Evolutionary conservation across 176 grass and related monocot genomes (phyloP), one percentile per base, ranked within the genome.

Genomic region (Panicum miliaceum): DNA sequence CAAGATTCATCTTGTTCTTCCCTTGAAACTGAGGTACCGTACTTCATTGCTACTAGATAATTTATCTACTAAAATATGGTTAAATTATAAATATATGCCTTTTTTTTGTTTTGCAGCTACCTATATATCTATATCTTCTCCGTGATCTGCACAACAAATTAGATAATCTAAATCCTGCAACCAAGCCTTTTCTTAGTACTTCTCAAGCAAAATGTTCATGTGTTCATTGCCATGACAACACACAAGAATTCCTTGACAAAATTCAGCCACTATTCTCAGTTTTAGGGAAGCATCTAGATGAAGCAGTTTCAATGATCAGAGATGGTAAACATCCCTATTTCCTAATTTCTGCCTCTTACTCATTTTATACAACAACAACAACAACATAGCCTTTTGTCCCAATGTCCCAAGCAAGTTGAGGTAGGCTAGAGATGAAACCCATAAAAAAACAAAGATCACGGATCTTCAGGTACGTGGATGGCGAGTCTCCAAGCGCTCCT

Each of bases 11-110:
- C 86, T 73, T 90, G 62, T 88, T 88, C 87, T 75, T 88, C 88
- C 71, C 82, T 84, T 90, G 82, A 87, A 89, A 88, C 92, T 54
- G 92, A 97, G 95, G 95, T 97, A 89, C 54, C 63, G 95, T 97
- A 89, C 54, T 68, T 84, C 57, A 87, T 87, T 68, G 76, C 69
- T 82, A 83, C 72, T 77, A 79, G 56, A 71, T 78, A 79, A 82
- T 74, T 71, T 89, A 53, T 32, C 43, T 61, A 38, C 73, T 46
- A 83, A 84, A 77, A 73, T 67, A 76, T 89, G 50, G 60, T 66
- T 53, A 80, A 66, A 77, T 73, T 85, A 81, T 64, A 71, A 47
- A 90, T 20, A 2, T 71, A 32, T 82, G 76, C 45, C 12, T 12
- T 26, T 89, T 15, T 75, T 64, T 88, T 81, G 12, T 81, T 83